A percentile compares a stretch with the other conserved stretches of the same genome.
phyloP scores from a whole-genome alignment of 768 basidiomycete genomes.

The Erythrobasidium yunnanense region DNA sequence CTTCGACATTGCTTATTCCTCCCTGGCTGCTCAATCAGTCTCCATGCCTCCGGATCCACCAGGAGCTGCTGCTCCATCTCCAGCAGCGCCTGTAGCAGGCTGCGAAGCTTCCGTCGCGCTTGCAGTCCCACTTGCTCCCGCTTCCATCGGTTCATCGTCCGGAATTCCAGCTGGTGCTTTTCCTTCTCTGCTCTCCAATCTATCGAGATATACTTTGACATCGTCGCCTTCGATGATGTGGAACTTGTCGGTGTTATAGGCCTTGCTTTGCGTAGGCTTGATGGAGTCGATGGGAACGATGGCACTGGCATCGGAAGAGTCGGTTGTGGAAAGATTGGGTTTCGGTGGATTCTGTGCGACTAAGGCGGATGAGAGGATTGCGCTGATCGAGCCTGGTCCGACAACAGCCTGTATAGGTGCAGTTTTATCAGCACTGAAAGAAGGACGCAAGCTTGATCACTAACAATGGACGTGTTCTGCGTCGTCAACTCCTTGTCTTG shows the following conservation, averaged over 20 bases:
- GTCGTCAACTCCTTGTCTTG: constrained; percentile 93
- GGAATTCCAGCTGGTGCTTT: constrained; percentile 3
- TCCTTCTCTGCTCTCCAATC: constrained; percentile 60
- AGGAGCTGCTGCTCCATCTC: neutral
- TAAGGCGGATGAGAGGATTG: constrained; percentile 15
- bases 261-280: constrained; percentile 47
- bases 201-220: constrained; percentile 62
- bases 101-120: neutral
- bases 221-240: constrained; percentile 75
- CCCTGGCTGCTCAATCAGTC: constrained; percentile 12
- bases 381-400: constrained; percentile 20
- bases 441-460: neutral
- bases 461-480: constrained; percentile 83
- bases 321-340: constrained; percentile 1
- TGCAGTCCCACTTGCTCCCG: neutral
- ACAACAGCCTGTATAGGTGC: neutral
- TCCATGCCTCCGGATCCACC: constrained; percentile 14
- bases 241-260: constrained; percentile 55
- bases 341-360: constrained; percentile 17
- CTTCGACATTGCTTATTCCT: no score
- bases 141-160: constrained; percentile 17
- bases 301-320: neutral
- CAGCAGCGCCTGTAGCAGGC: neutral
- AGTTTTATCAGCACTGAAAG: neutral
- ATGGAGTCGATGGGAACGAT: constrained; percentile 46